A percentile compares a stretch with the other conserved stretches of the same genome.
phyloP scores from a whole-genome alignment of 75 land plant species.

The Pseudotsuga menziesii region DNA sequence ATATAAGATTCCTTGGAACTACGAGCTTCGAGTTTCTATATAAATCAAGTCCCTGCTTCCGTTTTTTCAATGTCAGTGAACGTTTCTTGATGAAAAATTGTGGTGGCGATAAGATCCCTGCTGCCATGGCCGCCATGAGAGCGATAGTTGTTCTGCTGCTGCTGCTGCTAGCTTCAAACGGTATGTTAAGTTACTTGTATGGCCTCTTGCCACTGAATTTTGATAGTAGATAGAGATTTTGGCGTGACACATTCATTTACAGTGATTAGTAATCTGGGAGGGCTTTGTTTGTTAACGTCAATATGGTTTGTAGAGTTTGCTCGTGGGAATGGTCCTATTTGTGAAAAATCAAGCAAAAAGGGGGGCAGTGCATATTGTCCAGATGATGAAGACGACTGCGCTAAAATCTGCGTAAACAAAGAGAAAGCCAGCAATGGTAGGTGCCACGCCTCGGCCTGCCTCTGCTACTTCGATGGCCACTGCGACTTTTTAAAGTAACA shows the following conservation, averaged over 20 bases:
- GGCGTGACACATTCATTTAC: too few relatives aligned
- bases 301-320: background rate
- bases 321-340: background rate
- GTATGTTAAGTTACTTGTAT: background rate
- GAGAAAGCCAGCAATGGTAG: constrained; percentile 5
- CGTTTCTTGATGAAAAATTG: too few relatives aligned
- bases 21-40: too few relatives aligned
- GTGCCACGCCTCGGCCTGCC: background rate
- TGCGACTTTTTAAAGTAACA: background rate
- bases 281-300: too few relatives aligned
- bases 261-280: too few relatives aligned
- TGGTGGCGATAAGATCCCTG: too few relatives aligned
- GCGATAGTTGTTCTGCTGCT: background rate
- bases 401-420: background rate
- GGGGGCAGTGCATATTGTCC: background rate
- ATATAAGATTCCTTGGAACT: too few relatives aligned
- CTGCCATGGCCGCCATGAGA: too few relatives aligned
- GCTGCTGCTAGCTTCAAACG: background rate
- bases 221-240: background rate
- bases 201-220: background rate
- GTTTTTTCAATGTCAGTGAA: too few relatives aligned
- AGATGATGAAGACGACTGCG: background rate
- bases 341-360: background rate
- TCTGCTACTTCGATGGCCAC: constrained; percentile 1
- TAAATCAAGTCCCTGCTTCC: too few relatives aligned